Base-by-base conservation (phyloP, 192 early-diverging fungal genomes). In the Coemansia sp. region DNA sequence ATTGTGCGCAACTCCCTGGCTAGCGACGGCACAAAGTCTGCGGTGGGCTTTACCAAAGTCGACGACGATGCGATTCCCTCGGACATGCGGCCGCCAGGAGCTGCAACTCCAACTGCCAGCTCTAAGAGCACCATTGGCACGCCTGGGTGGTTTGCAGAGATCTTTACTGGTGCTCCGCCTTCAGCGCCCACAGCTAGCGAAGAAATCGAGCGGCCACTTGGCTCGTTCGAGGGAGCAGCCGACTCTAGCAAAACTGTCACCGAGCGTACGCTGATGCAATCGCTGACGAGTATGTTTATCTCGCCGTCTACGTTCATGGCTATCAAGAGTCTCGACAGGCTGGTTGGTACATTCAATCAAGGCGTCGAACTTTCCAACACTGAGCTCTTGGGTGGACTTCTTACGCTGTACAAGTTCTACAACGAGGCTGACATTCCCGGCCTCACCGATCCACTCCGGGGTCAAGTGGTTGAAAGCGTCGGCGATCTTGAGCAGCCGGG, bases 291-390 rank as follows among this genome's bases (percentile, higher is more conserved):
- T 59, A 73, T 80, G 67, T 76, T 85, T 72, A 71, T 85, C 30
- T 74, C 84, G 27, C 67, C 68, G n/a, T 80, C 78, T 12, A 74
- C 69, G 2, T 74, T 80, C 15, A 76, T 75, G 69, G 71, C 73
- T 1, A 55, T 85, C 52, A 76, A 85, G 55, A 78, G 78, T 29
- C 68, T 83, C 8, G 70, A 78, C 63, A 61, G 80, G 27, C 49
- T 85, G 64, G 67, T 81, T 1, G 65, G 68, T 44, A 56, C 75
- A 40, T 84, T 89, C 77, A 86, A 87, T 13, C 89, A 92, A 71
- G 90, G 90, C 37, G 84, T 92, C 40, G 90, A 92, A 73, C 69
- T 89, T 53, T 85, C 87, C 8, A 87, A 85, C 64, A 71, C 86
- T 4, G 87, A 89, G 70, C 77, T 92, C 32, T 61, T 92, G 32